These are phyloP conservation scores for Populus alba DNA, from an alignment of 345 rosid species.

Conservation along the genomic window DNA sequence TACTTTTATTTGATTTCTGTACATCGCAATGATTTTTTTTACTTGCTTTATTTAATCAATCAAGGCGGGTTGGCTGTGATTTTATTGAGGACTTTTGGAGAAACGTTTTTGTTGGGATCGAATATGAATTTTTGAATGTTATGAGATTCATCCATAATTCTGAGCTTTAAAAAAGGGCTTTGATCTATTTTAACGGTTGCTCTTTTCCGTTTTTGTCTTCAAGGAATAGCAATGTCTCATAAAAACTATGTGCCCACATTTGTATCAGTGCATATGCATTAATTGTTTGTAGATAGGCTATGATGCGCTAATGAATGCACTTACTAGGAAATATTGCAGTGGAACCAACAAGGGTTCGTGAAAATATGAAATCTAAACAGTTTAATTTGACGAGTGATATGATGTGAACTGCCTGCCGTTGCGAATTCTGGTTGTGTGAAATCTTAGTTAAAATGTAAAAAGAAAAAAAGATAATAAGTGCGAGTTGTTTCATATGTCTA, in stretches of 20 bases:
- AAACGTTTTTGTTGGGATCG: neutral
- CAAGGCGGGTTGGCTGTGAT: neutral
- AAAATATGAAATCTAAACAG: neutral
- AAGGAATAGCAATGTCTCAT: neutral
- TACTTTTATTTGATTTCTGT: neutral
- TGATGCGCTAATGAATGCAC: neutral
- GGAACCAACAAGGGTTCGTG: neutral
- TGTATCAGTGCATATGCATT: neutral
- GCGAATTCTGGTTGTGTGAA: neutral
- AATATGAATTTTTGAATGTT: neutral
- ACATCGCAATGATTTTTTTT: neutral
- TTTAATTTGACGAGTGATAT: neutral
- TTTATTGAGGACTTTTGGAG: slow-evolving; percentile 3
- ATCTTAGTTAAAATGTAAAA: neutral
- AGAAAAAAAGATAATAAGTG: neutral
- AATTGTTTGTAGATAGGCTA: too few species aligned
- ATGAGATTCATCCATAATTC: neutral
- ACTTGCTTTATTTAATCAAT: neutral
- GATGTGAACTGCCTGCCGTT: neutral
- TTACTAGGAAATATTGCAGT: neutral
- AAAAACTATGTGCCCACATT: neutral
- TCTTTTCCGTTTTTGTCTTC: neutral
- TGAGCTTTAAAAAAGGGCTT: neutral
- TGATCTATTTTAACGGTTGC: neutral
- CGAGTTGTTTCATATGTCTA: neutral